A percentile compares a stretch with the other conserved stretches of the same genome.
Conservation (phyloP, 148 eudicot species). For the Chenopodium suecicum region DNA sequence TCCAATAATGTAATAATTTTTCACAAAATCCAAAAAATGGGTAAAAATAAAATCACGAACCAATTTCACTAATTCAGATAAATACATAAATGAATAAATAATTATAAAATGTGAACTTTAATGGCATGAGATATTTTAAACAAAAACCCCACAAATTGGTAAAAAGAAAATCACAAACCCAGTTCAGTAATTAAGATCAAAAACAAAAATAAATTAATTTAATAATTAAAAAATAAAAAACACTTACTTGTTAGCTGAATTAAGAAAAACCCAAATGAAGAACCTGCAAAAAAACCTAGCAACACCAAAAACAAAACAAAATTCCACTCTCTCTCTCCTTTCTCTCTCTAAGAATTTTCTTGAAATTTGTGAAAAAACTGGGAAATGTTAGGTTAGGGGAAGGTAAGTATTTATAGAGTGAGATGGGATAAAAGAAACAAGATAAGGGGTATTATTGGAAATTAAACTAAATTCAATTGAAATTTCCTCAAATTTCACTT, state of each 20-base stretch:
- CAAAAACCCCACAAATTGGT: neutral
- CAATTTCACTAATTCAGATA: too few species aligned
- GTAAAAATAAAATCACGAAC: neutral
- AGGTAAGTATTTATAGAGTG: conserved; percentile 42
- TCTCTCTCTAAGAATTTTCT: conserved; percentile 12
- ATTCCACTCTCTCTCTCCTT: conserved; percentile 23
- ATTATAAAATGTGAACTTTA: neutral
- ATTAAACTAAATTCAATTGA: conserved; percentile 41
- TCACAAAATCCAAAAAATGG: neutral
- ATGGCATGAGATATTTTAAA: neutral
- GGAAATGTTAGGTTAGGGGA: neutral
- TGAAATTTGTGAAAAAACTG: neutral
- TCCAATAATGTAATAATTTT: too few species aligned
- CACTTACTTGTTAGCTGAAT: conserved; percentile 16
- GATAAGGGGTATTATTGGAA: conserved; percentile 26
- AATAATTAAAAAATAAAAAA: neutral
- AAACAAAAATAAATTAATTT: neutral
- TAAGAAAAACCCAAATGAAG: conserved; percentile 22
- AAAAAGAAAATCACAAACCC: neutral
- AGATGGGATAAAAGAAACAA: conserved; percentile 13
- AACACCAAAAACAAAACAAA: conserved; percentile 5
- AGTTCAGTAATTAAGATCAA: neutral
- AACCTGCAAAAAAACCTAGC: conserved; percentile 29
- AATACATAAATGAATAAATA: neutral
- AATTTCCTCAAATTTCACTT: conserved; percentile 44